Base-by-base conservation (phyloP, 768 basidiomycete species). In the Pleurotus cornucopiae region DNA sequence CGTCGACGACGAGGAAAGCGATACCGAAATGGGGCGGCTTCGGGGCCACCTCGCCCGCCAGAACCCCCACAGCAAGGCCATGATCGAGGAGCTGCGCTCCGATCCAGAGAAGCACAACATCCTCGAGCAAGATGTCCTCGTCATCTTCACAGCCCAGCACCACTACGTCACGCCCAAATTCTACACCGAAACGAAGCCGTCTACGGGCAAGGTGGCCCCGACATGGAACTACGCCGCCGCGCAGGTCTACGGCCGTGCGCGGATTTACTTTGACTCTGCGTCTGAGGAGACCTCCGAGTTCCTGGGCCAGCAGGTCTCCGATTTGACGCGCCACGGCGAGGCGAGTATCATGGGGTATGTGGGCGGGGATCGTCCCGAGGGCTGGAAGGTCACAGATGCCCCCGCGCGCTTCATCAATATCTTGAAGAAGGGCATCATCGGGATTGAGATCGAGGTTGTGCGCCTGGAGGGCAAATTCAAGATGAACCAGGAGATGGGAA, bases 171-270 rank as follows among this genome's bases (percentile, higher is more conserved):
- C 66, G 14, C 64, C 66, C 4, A 64, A 61, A 51, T 66, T 64
- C 55, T 67, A 67, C 63, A 60, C 54, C 14, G 57, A 57, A 57
- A 67, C 66, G n/a, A 67, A 67, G 54, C 65, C 65, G 18, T 20
- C 57, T 3, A 65, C 63, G 18, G 66, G 62, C 16, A 66, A 66
- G 53, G 63, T 64, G 23, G 66, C 64, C 1, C 64, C 63, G 1
- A 67, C 65, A 2, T 67, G 66, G 66, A 56, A 67, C 57, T 67
- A 66, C 57, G 55, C 60, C 21, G 65, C 66, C 3, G 65, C 66
- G 14, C 62, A 66, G 60, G 62, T 61, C 37, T 66, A 66, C 44
- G 66, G 66, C 18, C 56, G 48, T 25, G 62, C 60, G 48, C 60
- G 40, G 57, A 46, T 66, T 9, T 60, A 65, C 52, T 57, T 57